Evolutionary conservation across 2,329 filamentous ascomycete genomes (phyloP), one percentile per base, ranked within the genome.

Genomic region (Madurella mycetomatis): DNA sequence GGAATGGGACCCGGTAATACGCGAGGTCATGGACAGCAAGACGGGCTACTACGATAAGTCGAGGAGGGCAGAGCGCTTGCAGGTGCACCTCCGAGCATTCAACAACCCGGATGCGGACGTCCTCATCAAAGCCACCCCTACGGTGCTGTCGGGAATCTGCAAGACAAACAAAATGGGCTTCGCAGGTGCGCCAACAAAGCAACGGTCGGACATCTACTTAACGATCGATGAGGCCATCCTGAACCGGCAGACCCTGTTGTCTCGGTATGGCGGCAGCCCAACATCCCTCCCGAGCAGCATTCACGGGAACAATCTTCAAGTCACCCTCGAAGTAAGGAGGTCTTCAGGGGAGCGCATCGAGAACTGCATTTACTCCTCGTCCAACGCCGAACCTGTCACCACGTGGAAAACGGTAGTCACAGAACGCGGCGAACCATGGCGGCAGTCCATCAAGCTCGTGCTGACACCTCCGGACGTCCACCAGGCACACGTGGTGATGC

Each of bases 191-290:
- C 92, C 94, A 0, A 91, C 87, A 0, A 92, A 90, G 67, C 80
- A 88, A 15, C 81, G 95, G 64, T 96, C 91, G 11, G 95, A 99
- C 69, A 97, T 99, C 48, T 99, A 99, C 67, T 72, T 99, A 43
- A 96, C 91, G 0, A 72, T 99, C 46, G 84, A 85, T 54, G 85
- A 90, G 59, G 88, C 90, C 0, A 78, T 85, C n/a, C 76, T 99
- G 19, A 85, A 87, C 16, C 84, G 85, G 54, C 90, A 95, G 64
- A 85, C 87, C 34, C 69, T 86, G 0, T 68, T 87, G n/a, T 86
- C 83, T 8, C 75, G 83, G n/a, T 82, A 75, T 41, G 78, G 76
- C 18, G 90, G 90, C n/a, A 88, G 87, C 58, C 85, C 92, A 11
- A 85, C 87, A 1, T 75, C 92, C 1, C 79, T 88, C 31, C 80